phyloP scores from a whole-genome alignment of 345 rosid genomes.

The Schrenkiella parvula region DNA sequence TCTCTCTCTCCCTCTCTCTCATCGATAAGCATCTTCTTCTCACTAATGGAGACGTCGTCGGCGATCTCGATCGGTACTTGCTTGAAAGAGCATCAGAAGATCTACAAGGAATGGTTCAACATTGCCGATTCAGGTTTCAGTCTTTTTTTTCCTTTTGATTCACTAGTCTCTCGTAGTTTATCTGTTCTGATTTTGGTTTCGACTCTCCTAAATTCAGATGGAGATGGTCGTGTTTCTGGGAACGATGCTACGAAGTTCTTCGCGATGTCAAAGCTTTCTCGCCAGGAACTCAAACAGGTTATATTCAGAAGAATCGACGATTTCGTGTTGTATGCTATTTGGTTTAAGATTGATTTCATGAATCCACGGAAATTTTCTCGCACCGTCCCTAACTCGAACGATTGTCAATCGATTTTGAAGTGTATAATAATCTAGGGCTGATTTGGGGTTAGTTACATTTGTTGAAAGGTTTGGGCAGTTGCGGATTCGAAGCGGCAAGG shows the following conservation, averaged over 20 bases:
- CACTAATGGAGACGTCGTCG: conserved; percentile 47
- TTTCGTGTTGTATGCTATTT: background rate
- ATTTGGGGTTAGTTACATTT: background rate
- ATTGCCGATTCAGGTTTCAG: conserved; percentile 71
- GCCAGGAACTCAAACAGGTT: conserved; percentile 88
- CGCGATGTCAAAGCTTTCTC: conserved; percentile 74
- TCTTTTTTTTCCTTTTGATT: background rate
- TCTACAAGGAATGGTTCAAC: conserved; percentile 80
- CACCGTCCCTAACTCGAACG: background rate
- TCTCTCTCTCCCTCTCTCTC: conserved; percentile 7
- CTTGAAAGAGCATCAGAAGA: conserved; percentile 66
- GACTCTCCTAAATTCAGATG: conserved; percentile 36
- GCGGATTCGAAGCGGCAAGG: conserved; percentile 89
- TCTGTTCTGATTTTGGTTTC: background rate
- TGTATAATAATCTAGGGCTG: background rate
- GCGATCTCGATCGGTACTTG: conserved; percentile 33
- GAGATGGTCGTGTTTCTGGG: conserved; percentile 82
- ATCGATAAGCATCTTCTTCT: background rate
- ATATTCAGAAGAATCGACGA: background rate
- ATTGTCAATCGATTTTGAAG: background rate
- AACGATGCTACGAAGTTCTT: conserved; percentile 80
- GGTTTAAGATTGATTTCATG: background rate
- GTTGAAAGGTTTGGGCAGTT: conserved; percentile 73
- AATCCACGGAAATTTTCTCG: background rate
- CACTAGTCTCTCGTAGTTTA: background rate